phyloP scores from a whole-genome alignment of 306 rosid genomes.

The Canavalia gladiata region DNA sequence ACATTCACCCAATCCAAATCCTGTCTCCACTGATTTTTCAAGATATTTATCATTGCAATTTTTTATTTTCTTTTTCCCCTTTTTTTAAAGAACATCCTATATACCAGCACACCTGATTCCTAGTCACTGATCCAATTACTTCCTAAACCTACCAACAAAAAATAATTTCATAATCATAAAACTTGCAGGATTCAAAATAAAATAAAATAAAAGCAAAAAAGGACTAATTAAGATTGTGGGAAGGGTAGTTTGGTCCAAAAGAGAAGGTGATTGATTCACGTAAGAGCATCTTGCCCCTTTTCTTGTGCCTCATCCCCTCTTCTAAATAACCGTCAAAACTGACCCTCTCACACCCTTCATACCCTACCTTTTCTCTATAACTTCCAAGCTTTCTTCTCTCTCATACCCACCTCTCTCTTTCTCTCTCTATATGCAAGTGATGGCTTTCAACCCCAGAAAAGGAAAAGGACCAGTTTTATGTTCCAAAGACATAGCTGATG shows the following conservation, averaged over 20 bases:
- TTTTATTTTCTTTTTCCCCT: not conserved
- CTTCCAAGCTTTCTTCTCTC: slow-evolving; percentile 31
- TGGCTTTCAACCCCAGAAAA: slow-evolving; percentile 44
- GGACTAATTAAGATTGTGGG: not conserved
- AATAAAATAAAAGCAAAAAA: not conserved
- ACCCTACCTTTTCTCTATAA: slow-evolving; percentile 10
- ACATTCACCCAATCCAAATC: slow-evolving; percentile 33
- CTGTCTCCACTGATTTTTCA: slow-evolving; percentile 13
- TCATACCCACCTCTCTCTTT: not conserved
- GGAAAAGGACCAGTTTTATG: not conserved
- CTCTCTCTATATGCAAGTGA: not conserved
- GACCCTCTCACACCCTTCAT: slow-evolving; percentile 33
- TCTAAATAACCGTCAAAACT: slow-evolving; percentile 53
- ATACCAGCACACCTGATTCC: not conserved
- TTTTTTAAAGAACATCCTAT: not conserved
- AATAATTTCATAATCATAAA: not conserved
- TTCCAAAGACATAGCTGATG: slow-evolving; percentile 48
- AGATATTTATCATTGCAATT: not conserved
- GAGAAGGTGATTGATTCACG: slow-evolving; percentile 35
- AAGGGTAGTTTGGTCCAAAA: slow-evolving; percentile 7
- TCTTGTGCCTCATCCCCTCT: slow-evolving; percentile 31
- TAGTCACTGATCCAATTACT: not conserved
- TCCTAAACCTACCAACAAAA: not conserved
- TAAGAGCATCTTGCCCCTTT: slow-evolving; percentile 32
- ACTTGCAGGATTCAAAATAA: not conserved